Base-by-base conservation (phyloP, 2,329 filamentous ascomycete species). In the Tolypocladium pustulatum region DNA sequence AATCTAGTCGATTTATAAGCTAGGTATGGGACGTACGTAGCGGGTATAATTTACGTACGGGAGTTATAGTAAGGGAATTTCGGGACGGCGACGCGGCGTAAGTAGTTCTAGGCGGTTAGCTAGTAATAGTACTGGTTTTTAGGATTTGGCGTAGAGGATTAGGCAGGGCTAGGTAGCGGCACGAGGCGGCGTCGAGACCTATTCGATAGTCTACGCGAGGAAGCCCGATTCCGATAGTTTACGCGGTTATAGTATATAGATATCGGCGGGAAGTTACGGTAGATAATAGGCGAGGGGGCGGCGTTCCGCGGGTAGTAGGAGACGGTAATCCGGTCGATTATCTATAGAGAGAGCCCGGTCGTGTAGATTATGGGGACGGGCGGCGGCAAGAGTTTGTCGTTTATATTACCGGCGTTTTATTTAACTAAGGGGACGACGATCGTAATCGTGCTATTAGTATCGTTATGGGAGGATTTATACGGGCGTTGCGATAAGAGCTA, bases 331-430 rank as follows among this genome's bases (percentile, higher is more conserved):
- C n/a, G 51, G n/a, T n/a, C n/a, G n/a, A n/a, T n/a, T n/a, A n/a
- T n/a, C n/a, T n/a, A n/a, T n/a, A n/a, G n/a, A n/a, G n/a, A n/a
- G n/a, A n/a, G n/a, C n/a, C n/a, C n/a, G n/a, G n/a, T n/a, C n/a
- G n/a, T n/a, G n/a, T n/a, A n/a, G n/a, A n/a, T n/a, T n/a, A n/a
- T n/a, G n/a, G n/a, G n/a, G n/a, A n/a, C n/a, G n/a, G n/a, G n/a
- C n/a, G n/a, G n/a, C n/a, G n/a, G n/a, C n/a, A n/a, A n/a, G n/a
- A n/a, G n/a, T n/a, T n/a, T n/a, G n/a, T n/a, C 55, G 46, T 64
- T 65, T 27, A 63, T 64, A 30, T 59, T 65, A 37, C 58, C 57
- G 56, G 61, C 52, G 49, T 61, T 53, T 54, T 62, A 13, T 43
- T 57, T 38, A 20, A 20, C 27, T 12, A 36, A 61, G 17, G 57